Percentiles rank a stretch among this genome's conserved stretches.
phyloP scores from a whole-genome alignment of 768 basidiomycete genomes.

The Amanita molliuscula region DNA sequence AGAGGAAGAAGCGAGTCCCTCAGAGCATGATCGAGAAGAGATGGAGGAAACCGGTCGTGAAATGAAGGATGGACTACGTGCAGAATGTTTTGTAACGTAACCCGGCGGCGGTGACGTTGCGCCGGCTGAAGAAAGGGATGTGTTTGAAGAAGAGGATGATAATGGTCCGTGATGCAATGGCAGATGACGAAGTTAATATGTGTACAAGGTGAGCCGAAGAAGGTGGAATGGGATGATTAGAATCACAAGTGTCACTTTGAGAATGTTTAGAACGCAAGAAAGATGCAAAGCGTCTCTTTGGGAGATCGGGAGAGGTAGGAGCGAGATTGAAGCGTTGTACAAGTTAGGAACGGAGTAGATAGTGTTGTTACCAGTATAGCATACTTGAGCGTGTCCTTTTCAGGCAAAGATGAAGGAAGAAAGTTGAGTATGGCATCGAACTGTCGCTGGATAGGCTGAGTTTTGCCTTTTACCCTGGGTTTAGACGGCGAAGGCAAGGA shows the following conservation, averaged over 20 bases:
- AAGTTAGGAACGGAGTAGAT: slow-evolving; percentile 21
- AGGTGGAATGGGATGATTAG: background rate
- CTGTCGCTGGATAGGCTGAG: slow-evolving; percentile 9
- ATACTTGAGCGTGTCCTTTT: slow-evolving; percentile 33
- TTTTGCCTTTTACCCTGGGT: background rate
- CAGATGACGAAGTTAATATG: slow-evolving; percentile 3
- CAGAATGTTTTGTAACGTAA: background rate
- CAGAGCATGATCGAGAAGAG: background rate
- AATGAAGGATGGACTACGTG: background rate
- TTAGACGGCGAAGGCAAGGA: slow-evolving; percentile 4
- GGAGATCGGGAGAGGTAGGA: background rate
- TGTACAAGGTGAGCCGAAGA: slow-evolving; percentile 7
- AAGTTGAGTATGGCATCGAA: slow-evolving; percentile 38
- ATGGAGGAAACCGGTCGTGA: background rate
- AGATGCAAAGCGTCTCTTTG: slow-evolving; percentile 6
- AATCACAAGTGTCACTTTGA: background rate
- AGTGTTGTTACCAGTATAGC: slow-evolving; percentile 34
- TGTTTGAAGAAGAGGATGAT: background rate
- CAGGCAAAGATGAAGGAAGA: slow-evolving; percentile 25
- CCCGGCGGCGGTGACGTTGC: background rate
- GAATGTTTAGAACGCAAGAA: slow-evolving; percentile 1
- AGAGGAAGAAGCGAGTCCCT: background rate
- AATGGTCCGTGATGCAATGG: background rate
- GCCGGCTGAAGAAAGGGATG: background rate
- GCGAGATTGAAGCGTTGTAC: background rate